These are phyloP conservation scores for Cladochytrium replicatum DNA, from an alignment of 192 early-diverging fungal genomes.

Conservation along the genomic window DNA sequence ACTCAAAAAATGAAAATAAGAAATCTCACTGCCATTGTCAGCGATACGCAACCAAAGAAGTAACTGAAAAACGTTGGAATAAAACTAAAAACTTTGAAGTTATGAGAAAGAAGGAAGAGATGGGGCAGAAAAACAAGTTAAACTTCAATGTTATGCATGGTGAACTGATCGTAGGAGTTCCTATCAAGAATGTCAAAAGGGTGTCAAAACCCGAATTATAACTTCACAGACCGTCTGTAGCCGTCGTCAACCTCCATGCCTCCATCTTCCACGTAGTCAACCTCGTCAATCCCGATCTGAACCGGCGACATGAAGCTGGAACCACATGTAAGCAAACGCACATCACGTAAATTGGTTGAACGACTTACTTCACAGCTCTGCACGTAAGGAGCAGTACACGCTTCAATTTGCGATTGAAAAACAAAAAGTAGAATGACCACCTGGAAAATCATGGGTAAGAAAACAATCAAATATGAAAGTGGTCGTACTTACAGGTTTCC, in stretches of 20 bases:
- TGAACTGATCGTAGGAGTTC: slow-evolving; percentile 50
- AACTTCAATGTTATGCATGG: slow-evolving; percentile 57
- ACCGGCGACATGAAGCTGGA: slow-evolving; percentile 42
- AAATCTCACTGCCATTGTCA: too few relatives aligned
- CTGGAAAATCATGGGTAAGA: slow-evolving; percentile 24
- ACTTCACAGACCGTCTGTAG: slow-evolving; percentile 6
- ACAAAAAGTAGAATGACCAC: slow-evolving; percentile 97
- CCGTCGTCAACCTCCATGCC: slow-evolving; percentile 16
- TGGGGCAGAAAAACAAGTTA: too few relatives aligned
- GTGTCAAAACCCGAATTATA: slow-evolving; percentile 1
- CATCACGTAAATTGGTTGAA: neutral
- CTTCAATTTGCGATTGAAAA: slow-evolving; percentile 85
- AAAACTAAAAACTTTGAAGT: too few relatives aligned
- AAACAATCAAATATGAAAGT: slow-evolving; percentile 6
- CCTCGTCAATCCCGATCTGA: slow-evolving; percentile 33
- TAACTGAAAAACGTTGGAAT: too few relatives aligned
- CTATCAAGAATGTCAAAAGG: slow-evolving; percentile 7
- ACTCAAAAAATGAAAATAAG: too few relatives aligned
- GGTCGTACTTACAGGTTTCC: slow-evolving; percentile 56
- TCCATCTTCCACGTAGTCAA: slow-evolving; percentile 21
- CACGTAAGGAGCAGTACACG: slow-evolving; percentile 88
- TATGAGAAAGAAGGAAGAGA: too few relatives aligned
- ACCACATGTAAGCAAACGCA: neutral
- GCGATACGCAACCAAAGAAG: too few relatives aligned
- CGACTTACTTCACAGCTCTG: slow-evolving; percentile 71